Percentiles rank a stretch among this genome's conserved stretches.
These are phyloP conservation scores for Arthrinium phaeospermum DNA, from an alignment of 2,329 filamentous ascomycete genomes.

Conservation along the genomic window DNA sequence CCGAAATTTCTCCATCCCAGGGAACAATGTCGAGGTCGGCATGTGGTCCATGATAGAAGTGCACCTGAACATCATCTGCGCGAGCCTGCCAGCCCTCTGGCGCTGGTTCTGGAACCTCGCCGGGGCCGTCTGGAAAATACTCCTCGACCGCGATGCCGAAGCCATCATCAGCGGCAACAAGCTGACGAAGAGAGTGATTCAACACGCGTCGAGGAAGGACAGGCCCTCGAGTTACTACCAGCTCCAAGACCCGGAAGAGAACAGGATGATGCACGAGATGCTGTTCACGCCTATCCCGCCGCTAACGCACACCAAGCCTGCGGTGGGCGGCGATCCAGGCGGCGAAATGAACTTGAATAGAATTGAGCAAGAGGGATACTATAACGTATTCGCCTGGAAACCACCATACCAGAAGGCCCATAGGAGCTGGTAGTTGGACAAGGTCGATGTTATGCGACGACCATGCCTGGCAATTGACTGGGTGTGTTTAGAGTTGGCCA, in stretches of 20 bases:
- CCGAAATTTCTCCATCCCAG: constrained; percentile 23
- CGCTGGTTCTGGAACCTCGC: background rate
- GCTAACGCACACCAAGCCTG: background rate
- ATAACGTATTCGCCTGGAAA: background rate
- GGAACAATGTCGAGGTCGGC: constrained; percentile 30
- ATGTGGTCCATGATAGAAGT: constrained; percentile 38
- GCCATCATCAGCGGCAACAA: background rate
- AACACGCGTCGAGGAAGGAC: background rate
- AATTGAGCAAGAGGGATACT: background rate
- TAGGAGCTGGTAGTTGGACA: background rate
- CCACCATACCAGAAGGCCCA: background rate
- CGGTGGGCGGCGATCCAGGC: background rate
- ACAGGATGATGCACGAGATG: background rate
- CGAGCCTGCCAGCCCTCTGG: background rate
- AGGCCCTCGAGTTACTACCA: background rate
- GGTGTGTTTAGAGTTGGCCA: too few species aligned
- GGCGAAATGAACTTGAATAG: background rate
- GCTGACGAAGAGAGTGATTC: background rate
- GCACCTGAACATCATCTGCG: constrained; percentile 33
- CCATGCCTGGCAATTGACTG: background rate
- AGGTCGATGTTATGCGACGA: background rate
- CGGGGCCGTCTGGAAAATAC: background rate
- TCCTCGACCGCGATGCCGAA: background rate
- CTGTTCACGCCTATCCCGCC: background rate
- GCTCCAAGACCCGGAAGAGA: background rate